These are phyloP conservation scores for Brasenia schreberi DNA, from an alignment of 164 flowering plant genomes.

Conservation along the genomic window DNA sequence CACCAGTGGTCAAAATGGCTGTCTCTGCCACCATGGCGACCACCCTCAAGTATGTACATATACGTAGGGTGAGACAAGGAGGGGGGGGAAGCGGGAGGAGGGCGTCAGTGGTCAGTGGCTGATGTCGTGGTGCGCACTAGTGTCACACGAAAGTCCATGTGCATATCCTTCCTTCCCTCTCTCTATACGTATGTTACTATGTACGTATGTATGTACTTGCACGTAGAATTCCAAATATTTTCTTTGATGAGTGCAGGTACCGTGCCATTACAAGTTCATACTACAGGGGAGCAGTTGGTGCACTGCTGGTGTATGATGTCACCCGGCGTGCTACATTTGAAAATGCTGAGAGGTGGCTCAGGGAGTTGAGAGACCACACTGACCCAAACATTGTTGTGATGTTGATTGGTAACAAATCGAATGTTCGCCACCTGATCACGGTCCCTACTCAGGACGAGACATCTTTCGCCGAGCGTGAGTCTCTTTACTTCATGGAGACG, in stretches of 20 bases:
- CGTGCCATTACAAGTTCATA: slow-evolving; percentile 76
- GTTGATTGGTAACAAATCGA: slow-evolving; percentile 68
- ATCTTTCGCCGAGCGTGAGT: slow-evolving; percentile 49
- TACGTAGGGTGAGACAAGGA: no score
- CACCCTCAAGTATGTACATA: no score
- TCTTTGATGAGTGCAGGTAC: slow-evolving; percentile 23
- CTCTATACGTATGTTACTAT: no score
- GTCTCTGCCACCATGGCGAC: no score
- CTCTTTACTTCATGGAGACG: slow-evolving; percentile 62
- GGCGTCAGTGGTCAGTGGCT: no score
- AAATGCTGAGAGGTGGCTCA: slow-evolving; percentile 53
- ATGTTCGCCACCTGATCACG: slow-evolving; percentile 58
- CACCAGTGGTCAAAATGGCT: no score
- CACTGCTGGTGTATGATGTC: slow-evolving; percentile 54
- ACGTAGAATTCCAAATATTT: background rate
- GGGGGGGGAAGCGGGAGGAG: no score
- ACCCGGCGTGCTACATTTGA: slow-evolving; percentile 55
- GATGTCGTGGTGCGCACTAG: no score
- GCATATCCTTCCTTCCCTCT: no score
- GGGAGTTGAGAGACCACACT: slow-evolving; percentile 52
- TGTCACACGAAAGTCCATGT: no score
- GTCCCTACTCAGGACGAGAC: slow-evolving; percentile 52
- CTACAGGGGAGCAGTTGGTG: slow-evolving; percentile 67
- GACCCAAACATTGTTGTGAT: slow-evolving; percentile 64
- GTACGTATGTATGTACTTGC: no score